phyloP scores from a whole-genome alignment of 306 rosid genomes.

The Senna siamea region DNA sequence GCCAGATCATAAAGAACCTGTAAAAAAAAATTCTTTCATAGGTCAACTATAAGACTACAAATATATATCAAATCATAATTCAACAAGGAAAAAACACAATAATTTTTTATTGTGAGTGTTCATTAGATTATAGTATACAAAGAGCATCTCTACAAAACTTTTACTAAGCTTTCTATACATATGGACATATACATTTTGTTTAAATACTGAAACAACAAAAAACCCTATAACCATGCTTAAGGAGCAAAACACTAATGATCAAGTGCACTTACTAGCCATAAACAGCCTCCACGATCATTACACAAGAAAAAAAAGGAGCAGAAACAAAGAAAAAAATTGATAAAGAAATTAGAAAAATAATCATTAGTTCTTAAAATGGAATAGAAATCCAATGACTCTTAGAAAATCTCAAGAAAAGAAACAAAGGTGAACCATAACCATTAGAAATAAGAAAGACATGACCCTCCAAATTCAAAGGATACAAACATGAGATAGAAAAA shows the following conservation, averaged over 20 bases:
- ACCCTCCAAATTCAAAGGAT: slow-evolving; percentile 35
- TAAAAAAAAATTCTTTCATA: slow-evolving; percentile 40
- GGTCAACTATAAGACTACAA: slow-evolving; percentile 10
- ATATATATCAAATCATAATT: slow-evolving; percentile 27
- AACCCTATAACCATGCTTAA: not conserved
- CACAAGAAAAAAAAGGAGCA: slow-evolving; percentile 6
- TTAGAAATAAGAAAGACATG: too few relatives aligned
- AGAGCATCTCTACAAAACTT: not conserved
- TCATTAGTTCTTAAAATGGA: too few relatives aligned
- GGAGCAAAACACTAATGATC: slow-evolving; percentile 12
- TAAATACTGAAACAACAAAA: too few relatives aligned
- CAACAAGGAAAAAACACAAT: not conserved
- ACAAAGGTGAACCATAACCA: slow-evolving; percentile 21
- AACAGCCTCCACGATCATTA: slow-evolving; percentile 13
- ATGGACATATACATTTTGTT: too few relatives aligned
- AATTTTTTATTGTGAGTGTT: too few relatives aligned
- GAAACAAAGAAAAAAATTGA: not conserved
- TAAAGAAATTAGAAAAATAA: slow-evolving; percentile 17
- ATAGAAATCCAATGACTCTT: too few relatives aligned
- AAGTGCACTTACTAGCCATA: slow-evolving; percentile 15
- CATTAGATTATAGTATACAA: not conserved
- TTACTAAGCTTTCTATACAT: not conserved
- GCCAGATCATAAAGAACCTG: slow-evolving; percentile 88
- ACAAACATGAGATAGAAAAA: slow-evolving; percentile 1
- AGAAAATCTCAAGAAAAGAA: slow-evolving; percentile 26